Evolutionary conservation across 257 asterid genomes (phyloP).

Genomic region (Jacaranda copaia): DNA sequence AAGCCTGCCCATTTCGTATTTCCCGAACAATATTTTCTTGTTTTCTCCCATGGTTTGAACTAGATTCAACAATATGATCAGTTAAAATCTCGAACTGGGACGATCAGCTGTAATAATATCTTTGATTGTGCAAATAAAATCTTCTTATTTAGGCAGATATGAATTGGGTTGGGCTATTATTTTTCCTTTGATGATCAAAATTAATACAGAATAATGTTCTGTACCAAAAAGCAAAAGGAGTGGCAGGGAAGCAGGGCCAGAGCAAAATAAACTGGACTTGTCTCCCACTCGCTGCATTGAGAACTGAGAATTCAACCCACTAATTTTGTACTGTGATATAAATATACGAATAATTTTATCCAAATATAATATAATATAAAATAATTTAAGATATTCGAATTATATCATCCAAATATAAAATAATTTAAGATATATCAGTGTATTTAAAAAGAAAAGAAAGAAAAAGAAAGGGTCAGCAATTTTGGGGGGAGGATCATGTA

Average conservation of each 20-base stretch:
- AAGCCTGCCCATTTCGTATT: slow-evolving; percentile 59
- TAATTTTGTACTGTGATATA: neutral
- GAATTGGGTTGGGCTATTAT: neutral
- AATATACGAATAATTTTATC: slow-evolving; percentile 25
- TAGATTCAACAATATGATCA: slow-evolving; percentile 32
- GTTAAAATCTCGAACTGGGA: neutral
- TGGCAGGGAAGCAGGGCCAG: neutral
- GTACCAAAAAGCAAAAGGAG: neutral
- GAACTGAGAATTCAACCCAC: neutral
- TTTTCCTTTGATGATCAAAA: neutral
- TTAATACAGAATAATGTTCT: neutral
- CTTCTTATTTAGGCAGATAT: neutral
- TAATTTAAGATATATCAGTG: neutral
- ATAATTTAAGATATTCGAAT: slow-evolving; percentile 23
- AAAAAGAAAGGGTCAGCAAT: no score
- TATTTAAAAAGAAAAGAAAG: neutral
- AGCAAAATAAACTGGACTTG: neutral
- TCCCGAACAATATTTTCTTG: slow-evolving; percentile 55
- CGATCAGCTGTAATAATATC: neutral
- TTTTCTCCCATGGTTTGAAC: slow-evolving; percentile 41
- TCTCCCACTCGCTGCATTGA: neutral
- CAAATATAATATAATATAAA: neutral
- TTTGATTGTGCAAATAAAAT: slow-evolving; percentile 20
- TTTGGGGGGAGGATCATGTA: neutral
- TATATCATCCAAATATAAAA: neutral